Conservation (phyloP, 2,329 filamentous ascomycete species). For the Diaporthe amygdali region DNA sequence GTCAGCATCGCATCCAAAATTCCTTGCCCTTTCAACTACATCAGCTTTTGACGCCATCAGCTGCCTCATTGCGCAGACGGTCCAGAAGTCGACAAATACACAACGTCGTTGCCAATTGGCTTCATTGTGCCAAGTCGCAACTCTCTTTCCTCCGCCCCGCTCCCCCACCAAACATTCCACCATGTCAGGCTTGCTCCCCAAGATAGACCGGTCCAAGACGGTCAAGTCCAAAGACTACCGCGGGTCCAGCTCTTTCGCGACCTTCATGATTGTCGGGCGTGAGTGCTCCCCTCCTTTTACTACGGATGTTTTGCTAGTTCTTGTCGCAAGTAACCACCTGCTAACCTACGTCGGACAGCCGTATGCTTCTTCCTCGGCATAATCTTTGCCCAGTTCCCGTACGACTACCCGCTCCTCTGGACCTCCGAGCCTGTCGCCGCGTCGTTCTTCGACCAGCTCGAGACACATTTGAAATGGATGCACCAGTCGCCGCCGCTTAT, state of each 20-base stretch:
- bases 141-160: neutral
- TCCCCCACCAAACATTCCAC: neutral
- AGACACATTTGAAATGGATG: slow-evolving; percentile 88
- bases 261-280: slow-evolving; percentile 97
- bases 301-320: slow-evolving; percentile 9
- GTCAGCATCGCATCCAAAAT: neutral
- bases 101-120: slow-evolving; percentile 9
- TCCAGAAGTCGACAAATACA: neutral
- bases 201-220: slow-evolving; percentile 60
- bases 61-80: neutral
- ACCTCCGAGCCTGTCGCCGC: slow-evolving; percentile 68
- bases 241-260: slow-evolving; percentile 80
- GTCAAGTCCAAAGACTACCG: slow-evolving; percentile 62
- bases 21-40: neutral
- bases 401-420: slow-evolving; percentile 91
- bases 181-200: slow-evolving; percentile 23
- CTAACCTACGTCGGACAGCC: slow-evolving; percentile 51
- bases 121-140: neutral
- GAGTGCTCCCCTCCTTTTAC: slow-evolving; percentile 46
- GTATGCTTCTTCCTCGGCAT: slow-evolving; percentile 98
- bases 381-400: slow-evolving; percentile 94
- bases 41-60: neutral
- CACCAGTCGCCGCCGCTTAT: slow-evolving; percentile 92
- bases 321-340: slow-evolving; percentile 24
- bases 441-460: slow-evolving; percentile 81